Percentiles rank a stretch among this genome's conserved stretches.
Evolutionary conservation across 108 stramenopile species (phyloP).

Genomic region (Cylindrotheca fusiformis): DNA sequence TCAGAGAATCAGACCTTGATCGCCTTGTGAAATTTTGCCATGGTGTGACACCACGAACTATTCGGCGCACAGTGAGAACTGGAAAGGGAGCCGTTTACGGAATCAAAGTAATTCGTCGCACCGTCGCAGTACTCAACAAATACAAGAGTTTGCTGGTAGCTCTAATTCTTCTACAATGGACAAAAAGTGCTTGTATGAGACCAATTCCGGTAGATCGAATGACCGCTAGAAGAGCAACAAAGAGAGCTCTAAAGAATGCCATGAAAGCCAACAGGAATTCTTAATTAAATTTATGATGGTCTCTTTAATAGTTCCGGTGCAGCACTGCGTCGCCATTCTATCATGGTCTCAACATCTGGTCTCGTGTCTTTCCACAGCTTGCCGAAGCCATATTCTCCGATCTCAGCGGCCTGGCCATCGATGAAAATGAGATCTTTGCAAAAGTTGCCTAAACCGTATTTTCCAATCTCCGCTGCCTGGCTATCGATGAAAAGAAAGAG

Average conservation of each 20-base stretch:
- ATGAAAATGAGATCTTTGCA: too few relatives aligned
- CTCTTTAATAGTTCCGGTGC: too few relatives aligned
- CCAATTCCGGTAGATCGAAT: constrained; percentile 38
- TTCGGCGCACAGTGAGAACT: constrained; percentile 42
- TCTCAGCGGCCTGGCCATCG: too few relatives aligned
- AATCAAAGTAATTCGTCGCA: constrained; percentile 50
- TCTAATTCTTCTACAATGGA: constrained; percentile 51
- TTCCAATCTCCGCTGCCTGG: too few relatives aligned
- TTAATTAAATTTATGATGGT: too few relatives aligned
- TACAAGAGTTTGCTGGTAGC: constrained; percentile 63
- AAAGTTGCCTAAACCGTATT: too few relatives aligned
- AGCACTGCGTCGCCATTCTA: too few relatives aligned
- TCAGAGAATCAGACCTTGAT: constrained; percentile 32
- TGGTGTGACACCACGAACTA: constrained; percentile 55
- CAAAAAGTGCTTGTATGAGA: constrained; percentile 57
- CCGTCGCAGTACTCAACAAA: constrained; percentile 48
- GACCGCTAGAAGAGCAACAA: constrained; percentile 12
- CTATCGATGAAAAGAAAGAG: too few relatives aligned
- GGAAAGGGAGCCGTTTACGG: constrained; percentile 46
- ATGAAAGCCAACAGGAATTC: too few relatives aligned
- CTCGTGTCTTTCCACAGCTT: too few relatives aligned
- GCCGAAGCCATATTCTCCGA: too few relatives aligned
- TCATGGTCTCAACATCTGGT: too few relatives aligned
- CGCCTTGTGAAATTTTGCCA: constrained; percentile 47
- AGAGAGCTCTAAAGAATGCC: constrained; percentile 17